Conservation (phyloP, 345 rosid genomes). For the Murraya koenigii region DNA sequence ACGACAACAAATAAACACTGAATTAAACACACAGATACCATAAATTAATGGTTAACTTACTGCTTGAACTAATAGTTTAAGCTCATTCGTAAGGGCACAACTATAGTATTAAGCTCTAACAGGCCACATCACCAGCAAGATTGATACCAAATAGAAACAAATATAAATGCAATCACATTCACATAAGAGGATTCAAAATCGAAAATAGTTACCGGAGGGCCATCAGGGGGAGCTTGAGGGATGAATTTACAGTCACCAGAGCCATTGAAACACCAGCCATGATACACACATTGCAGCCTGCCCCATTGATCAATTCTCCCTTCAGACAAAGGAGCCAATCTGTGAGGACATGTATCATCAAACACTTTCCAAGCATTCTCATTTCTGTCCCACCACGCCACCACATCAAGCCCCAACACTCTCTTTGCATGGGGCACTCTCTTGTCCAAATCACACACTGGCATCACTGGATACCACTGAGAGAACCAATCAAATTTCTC, state of each 20-base stretch:
- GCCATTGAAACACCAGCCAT: constrained; percentile 54
- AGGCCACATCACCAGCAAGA: background rate
- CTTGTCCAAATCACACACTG: constrained; percentile 47
- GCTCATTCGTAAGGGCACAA: background rate
- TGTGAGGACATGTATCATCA: constrained; percentile 48
- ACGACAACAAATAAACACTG: background rate
- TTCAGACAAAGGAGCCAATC: constrained; percentile 49
- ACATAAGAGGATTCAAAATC: background rate
- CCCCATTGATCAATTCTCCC: constrained; percentile 50
- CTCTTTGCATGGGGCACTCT: constrained; percentile 45
- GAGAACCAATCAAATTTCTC: constrained; percentile 48
- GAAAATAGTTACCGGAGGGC: constrained; percentile 35
- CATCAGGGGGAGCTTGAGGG: constrained; percentile 47
- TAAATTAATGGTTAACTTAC: background rate
- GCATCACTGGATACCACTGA: constrained; percentile 51
- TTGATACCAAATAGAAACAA: background rate
- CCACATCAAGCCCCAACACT: constrained; percentile 46
- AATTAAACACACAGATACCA: background rate
- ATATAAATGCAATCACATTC: background rate
- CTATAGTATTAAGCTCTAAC: background rate
- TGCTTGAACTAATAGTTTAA: background rate
- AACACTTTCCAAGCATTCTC: constrained; percentile 45
- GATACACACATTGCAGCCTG: constrained; percentile 45
- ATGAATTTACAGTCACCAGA: constrained; percentile 45
- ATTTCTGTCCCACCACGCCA: constrained; percentile 58